phyloP scores from a whole-genome alignment of 2,329 filamentous ascomycete genomes.

The Lachnellula cervina region DNA sequence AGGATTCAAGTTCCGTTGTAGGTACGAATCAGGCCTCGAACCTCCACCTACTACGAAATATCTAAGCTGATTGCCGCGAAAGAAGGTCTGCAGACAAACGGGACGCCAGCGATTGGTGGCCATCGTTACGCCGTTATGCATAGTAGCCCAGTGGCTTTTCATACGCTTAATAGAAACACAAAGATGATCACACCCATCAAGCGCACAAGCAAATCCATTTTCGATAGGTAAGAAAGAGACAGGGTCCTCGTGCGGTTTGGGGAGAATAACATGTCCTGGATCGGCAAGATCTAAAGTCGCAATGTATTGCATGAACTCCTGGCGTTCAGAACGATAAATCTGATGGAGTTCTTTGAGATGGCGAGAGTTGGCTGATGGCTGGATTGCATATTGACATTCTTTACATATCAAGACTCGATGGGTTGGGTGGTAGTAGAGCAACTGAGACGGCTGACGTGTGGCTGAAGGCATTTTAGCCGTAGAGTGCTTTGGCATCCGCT shows the following conservation, averaged over 20 bases:
- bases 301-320: conserved; percentile 11
- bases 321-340: conserved; percentile 11
- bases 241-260: conserved; percentile 19
- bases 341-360: conserved; percentile 19
- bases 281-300: conserved; percentile 12
- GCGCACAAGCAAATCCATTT: conserved; percentile 19
- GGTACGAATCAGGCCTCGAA: neutral
- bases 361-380: conserved; percentile 12
- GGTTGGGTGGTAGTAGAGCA: conserved; percentile 8
- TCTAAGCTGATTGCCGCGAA: conserved; percentile 26
- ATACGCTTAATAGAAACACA: conserved; percentile 28
- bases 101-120: conserved; percentile 19
- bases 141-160: conserved; percentile 28
- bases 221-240: conserved; percentile 23
- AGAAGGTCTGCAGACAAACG: conserved; percentile 28
- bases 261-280: conserved; percentile 16
- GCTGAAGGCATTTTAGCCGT: neutral
- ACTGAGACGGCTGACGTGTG: neutral
- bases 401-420: conserved; percentile 15
- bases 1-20: conserved; percentile 21
- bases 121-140: conserved; percentile 4
- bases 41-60: conserved; percentile 28
- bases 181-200: conserved; percentile 22
- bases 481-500: neutral
- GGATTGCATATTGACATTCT: conserved; percentile 17